Evolutionary conservation across 2,329 filamentous ascomycete species (phyloP), one percentile per base, ranked within the genome.

Genomic region (Paramyrothecium roridum): DNA sequence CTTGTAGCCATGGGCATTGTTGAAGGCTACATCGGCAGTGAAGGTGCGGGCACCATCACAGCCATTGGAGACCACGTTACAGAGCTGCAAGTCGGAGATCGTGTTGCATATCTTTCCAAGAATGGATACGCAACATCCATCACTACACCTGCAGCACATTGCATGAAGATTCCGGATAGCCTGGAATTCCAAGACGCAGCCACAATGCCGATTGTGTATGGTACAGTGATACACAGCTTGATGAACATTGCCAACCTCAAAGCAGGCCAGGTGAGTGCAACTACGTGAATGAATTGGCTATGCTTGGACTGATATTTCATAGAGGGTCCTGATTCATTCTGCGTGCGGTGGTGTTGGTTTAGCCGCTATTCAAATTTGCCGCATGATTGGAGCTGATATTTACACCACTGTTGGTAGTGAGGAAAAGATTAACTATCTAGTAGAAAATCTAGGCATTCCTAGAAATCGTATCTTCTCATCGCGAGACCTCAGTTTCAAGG

Each of bases 101-200:
- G 68, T 2, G 54, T 21, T 64, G 54, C 53, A 66, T 50, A 67
- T 71, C 54, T 2, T 61, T 60, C 20, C 59, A 60, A 21, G 58
- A 60, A 54, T 19, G 63, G 55, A 53, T 67, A 50, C 68, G 71
- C 54, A 30, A 72, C 65, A 12, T 67, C 54, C 54, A 67, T 61
- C 47, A 61, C 59, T 16, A 61, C 65, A 19, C 56, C 60, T 2
- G 61, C 61, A 19, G 59, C 60, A 21, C 59, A 54, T 26, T 54
- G 33, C 61, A 65, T 61, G 40, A 64, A 65, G 12, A 73, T 80
- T 10, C 72, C 73, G 0, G 67, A 68, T 3, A 46, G 52, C 22
- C 61, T 77, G 58, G 59, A 54, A 3, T 75, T 74, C 19, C 66
- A 67, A 26, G 64, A 69, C 3, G 74, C 67, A 1, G 70, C 71